A percentile compares a stretch with the other conserved stretches of the same genome.
Evolutionary conservation across 345 rosid species (phyloP).

Genomic region (Excoecaria cochinchinensis): DNA sequence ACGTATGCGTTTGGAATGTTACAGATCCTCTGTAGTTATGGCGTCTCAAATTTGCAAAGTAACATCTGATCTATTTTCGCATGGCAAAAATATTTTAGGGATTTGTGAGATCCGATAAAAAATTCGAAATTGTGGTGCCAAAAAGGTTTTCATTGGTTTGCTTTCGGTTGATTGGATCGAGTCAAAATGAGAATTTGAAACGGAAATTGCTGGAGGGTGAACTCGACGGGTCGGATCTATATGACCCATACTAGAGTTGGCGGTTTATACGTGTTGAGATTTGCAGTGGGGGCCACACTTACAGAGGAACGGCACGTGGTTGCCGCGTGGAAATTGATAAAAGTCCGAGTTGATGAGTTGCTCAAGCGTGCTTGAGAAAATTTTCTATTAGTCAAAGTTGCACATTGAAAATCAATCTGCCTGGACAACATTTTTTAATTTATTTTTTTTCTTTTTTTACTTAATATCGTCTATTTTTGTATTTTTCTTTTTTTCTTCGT

Average conservation of each 20-base stretch:
- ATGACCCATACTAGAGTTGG: constrained; percentile 41
- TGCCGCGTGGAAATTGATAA: constrained; percentile 46
- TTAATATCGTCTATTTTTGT: too few relatives aligned
- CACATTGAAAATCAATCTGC: too few relatives aligned
- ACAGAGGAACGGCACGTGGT: constrained; percentile 45
- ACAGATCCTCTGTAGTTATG: constrained; percentile 32
- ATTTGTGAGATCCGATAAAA: constrained; percentile 32
- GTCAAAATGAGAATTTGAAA: constrained; percentile 26
- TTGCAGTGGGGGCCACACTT: constrained; percentile 49
- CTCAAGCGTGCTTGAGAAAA: not conserved
- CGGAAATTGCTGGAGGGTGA: constrained; percentile 39
- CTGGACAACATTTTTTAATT: too few relatives aligned
- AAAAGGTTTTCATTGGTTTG: constrained; percentile 45
- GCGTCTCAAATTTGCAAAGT: constrained; percentile 33
- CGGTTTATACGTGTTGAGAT: constrained; percentile 37
- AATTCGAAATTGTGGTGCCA: constrained; percentile 40
- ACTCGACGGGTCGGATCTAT: constrained; percentile 39
- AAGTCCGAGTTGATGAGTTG: constrained; percentile 16
- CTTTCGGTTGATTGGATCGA: constrained; percentile 28
- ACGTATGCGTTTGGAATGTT: too few relatives aligned
- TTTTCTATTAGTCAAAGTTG: not conserved
- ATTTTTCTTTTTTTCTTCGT: too few relatives aligned
- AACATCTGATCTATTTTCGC: constrained; percentile 38
- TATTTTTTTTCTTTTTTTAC: too few relatives aligned
- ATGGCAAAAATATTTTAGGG: constrained; percentile 42